Evolutionary conservation across 306 rosid genomes (phyloP), one percentile per base, ranked within the genome.

Genomic region (Erythrophleum fordii): DNA sequence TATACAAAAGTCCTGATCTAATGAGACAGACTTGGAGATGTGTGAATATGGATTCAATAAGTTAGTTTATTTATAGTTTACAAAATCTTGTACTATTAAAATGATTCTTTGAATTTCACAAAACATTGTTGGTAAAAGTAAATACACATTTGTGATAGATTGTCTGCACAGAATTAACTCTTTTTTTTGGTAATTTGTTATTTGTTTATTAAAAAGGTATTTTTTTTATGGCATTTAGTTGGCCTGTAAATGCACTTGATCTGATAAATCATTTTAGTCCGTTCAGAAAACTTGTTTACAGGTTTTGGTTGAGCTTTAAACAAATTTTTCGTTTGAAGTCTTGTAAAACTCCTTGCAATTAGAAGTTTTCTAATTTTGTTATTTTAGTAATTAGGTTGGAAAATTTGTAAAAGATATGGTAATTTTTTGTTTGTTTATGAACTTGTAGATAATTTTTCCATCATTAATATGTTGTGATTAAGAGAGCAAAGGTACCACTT

Each of bases 381-480:
- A 13, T 60, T 60, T 6, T 2, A 28, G 2, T 61, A 34, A 58
- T 58, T 76, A 77, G 68, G 11, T 83, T 29, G 37, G 52, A 49
- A 66, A 8, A 25, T 45, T 66, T 72, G 59, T 83, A 34, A 31
- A 72, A 53, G 12, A 72, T 11, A 67, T 39, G 31, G 14, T 49
- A 51, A 11, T 68, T 58, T 72, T n/a, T 18, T 44, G 74, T 77
- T 41, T 17, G 37, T 52, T 20, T 10, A 22, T 28, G 28, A 70
- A 51, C 77, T 70, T 76, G 75, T 60, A 13, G 59, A 46, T 65
- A 56, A 76, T 53, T 20, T 26, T 37, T 62, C n/a, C 52, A 46
- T 51, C 12, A 14, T 66, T 76, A 61, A 35, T 82, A 44, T 60
- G 37, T 66, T 67, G 42, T 17, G 64, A 44, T 80, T 65, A 67